Base-by-base conservation (phyloP, 345 rosid genomes). In the sweet orange (Citrus sinensis) region DNA sequence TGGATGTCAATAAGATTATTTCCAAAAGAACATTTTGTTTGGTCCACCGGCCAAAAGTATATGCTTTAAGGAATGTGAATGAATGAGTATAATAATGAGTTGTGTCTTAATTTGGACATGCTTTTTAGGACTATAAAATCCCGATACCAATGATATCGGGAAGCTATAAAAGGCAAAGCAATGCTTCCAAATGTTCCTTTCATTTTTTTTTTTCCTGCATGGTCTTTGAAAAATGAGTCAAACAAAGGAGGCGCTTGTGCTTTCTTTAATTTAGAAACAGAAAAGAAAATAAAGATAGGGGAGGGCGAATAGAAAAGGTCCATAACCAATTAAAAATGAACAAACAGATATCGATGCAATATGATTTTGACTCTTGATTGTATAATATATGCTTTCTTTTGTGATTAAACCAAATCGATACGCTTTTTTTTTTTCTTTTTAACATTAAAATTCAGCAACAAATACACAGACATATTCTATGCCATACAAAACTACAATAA, bases 1-100 rank as follows among this genome's bases (percentile, higher is more conserved):
- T 82, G 80, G 77, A 75, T 55, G 79, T 70, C 80, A 75, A 79
- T 64, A 29, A 65, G 13, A 70, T 19, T 54, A 54, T 30, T 65
- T 32, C 17, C 58, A 37, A 58, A 30, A 67, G 46, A 39, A 35
- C 13, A 46, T 11, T 13, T 35, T 5, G 22, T 24, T 46, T 63
- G 78, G 69, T 30, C 70, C 70, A 63, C 70, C 61, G 24, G 60
- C 25, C 20, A 2, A 46, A 54, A 69, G 72, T 42, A 2, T 67
- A 1, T 11, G 27, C 27, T 16, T 24, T 6, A 27, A 9, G 35
- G 7, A 46, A 46, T 46, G 13, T 46, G 51, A 46, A 46, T 46
- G 51, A 46, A 46, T 13, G 51, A 13, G 51, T 46, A 3, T 1
- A 11, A 46, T 13, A 46, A 46, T 46, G 51, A 46, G 51, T 46